Evolutionary conservation across 2,329 filamentous ascomycete genomes (phyloP).

Genomic region (Coccinonectria pachysandricola): DNA sequence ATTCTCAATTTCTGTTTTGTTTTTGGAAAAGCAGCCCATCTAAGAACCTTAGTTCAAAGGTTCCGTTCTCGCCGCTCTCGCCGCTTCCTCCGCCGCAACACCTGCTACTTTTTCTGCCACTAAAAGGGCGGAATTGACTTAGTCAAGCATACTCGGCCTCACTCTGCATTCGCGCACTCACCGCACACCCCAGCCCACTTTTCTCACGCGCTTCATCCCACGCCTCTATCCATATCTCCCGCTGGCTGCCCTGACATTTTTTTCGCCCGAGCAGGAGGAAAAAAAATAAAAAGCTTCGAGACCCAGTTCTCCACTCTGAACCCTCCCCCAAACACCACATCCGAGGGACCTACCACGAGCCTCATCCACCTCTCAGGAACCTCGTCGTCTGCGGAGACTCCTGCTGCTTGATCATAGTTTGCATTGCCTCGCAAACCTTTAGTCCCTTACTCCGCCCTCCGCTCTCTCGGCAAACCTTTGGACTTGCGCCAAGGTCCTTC

Average conservation of each 20-base stretch:
- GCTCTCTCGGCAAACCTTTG: slow-evolving; percentile 10
- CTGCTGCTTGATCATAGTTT: slow-evolving; percentile 17
- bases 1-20: no score
- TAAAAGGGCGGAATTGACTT: slow-evolving; percentile 2
- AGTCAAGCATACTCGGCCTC: no score
- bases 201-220: slow-evolving; percentile 15
- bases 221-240: slow-evolving; percentile 19
- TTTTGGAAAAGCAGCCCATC: no score
- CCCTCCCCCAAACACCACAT: slow-evolving; percentile 36
- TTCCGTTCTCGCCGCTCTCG: slow-evolving; percentile 12
- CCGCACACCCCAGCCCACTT: slow-evolving; percentile 12
- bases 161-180: no score
- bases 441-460: slow-evolving; percentile 8
- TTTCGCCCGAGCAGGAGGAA: slow-evolving; percentile 13
- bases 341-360: slow-evolving; percentile 30
- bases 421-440: slow-evolving; percentile 8
- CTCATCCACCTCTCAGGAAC: slow-evolving; percentile 29
- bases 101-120: slow-evolving; percentile 1
- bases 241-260: slow-evolving; percentile 20
- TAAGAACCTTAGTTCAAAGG: slow-evolving; percentile 16
- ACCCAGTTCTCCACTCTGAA: slow-evolving; percentile 36
- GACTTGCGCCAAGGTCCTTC: slow-evolving; percentile 16
- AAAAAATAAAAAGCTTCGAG: slow-evolving; percentile 34
- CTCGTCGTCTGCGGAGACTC: slow-evolving; percentile 20
- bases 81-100: slow-evolving; percentile 6